Base-by-base conservation (phyloP, 768 basidiomycete species). In the Phylloporus sp. region DNA sequence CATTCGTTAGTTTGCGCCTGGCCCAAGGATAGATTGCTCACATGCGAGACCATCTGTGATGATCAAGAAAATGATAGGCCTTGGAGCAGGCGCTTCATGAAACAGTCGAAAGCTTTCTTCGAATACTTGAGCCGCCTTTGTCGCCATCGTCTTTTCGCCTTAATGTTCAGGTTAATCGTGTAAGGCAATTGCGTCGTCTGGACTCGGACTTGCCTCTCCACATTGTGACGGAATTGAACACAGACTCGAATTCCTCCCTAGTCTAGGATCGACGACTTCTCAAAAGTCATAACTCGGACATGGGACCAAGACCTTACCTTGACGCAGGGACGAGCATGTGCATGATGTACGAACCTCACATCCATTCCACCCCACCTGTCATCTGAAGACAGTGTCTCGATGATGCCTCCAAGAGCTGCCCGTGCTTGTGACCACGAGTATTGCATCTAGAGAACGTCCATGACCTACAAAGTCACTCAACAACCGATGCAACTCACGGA, bases 41-140 rank as follows among this genome's bases (percentile, higher is more conserved):
- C 60, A 22, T 15, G 57, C 42, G 21, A 56, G 29, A 10, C 50
- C 57, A 10, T 61, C 60, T 9, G 57, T 60, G 40, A 61, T 6
- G 33, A 61, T 52, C 21, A 62, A 15, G 3, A 60, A 26, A 10
- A 48, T 6, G 20, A 49, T 51, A 10, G 56, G 50, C 31, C 14
- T 44, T 26, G 48, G 49, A 10, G 20, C n/a, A 9, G 26, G 13
- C 27, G 47, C 39, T 20, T 43, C 52, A 10, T 32, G 10, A 18
- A 49, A 41, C 15, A 49, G 3, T 9, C 44, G 6, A 24, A 57
- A 42, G 4, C 46, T 49, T 24, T 57, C 60, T 38, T 51, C 49
- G 22, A 62, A 56, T 24, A 63, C 41, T 22, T 50, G 40, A 18
- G 18, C 27, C 38, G 60, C 55, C 45, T 49, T 63, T 9, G 44